Percentiles rank a stretch among this genome's conserved stretches.
Evolutionary conservation across 257 asterid species (phyloP).

Genomic region (Capsicum pubescens): DNA sequence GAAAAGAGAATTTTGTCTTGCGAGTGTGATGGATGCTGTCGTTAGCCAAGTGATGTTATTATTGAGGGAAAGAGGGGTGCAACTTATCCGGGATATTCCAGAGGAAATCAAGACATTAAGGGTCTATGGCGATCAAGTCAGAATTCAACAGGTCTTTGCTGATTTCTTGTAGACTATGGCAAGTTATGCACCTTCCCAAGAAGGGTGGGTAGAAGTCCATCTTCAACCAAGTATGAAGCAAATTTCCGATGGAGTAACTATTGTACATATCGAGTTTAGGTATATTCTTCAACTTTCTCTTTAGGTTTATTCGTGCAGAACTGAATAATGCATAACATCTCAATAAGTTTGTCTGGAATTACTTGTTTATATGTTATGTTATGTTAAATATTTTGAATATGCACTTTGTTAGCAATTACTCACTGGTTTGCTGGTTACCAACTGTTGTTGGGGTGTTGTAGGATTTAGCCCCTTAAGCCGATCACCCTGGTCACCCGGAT

Average conservation of each 20-base stretch:
- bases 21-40: constrained; percentile 81
- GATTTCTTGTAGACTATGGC: constrained; percentile 78
- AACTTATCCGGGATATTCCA: constrained; percentile 78
- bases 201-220: constrained; percentile 91
- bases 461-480: too few relatives aligned
- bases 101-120: constrained; percentile 72
- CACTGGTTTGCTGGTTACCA: too few relatives aligned
- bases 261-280: constrained; percentile 73
- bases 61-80: constrained; percentile 75
- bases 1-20: constrained; percentile 65
- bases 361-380: too few relatives aligned
- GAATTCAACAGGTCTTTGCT: constrained; percentile 82
- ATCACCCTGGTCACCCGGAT: too few relatives aligned
- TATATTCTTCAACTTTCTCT: constrained; percentile 34
- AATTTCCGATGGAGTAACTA: constrained; percentile 51
- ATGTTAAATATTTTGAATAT: too few relatives aligned
- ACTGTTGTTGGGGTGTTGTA: too few relatives aligned
- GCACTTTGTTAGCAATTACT: too few relatives aligned
- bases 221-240: constrained; percentile 69
- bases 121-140: constrained; percentile 78
- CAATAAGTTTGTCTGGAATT: too few relatives aligned
- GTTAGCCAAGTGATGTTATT: constrained; percentile 88
- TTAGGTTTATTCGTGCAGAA: too few relatives aligned
- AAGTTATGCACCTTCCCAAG: constrained; percentile 63
- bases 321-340: too few relatives aligned